Evolutionary conservation across 257 asterid species (phyloP).

Genomic region (Henckelia pumila): DNA sequence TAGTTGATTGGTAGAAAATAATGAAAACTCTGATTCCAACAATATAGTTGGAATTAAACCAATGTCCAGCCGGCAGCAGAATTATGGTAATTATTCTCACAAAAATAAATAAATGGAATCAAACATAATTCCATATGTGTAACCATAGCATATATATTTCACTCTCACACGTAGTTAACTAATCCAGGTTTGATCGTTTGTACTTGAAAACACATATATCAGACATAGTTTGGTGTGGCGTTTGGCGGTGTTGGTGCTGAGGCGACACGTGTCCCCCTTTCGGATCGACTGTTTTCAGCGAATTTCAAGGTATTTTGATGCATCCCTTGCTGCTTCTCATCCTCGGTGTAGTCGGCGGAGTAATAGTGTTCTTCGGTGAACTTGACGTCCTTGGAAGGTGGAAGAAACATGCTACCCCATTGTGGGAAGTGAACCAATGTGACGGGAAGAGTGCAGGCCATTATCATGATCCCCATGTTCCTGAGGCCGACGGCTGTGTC

Average conservation of each 20-base stretch:
- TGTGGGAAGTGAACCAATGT: slow-evolving; percentile 56
- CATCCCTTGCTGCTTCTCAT: slow-evolving; percentile 49
- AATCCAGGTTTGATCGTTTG: too few species aligned
- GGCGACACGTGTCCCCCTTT: slow-evolving; percentile 50
- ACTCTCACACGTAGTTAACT: neutral
- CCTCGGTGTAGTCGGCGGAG: slow-evolving; percentile 45
- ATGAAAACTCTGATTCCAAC: too few species aligned
- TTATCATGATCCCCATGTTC: slow-evolving; percentile 53
- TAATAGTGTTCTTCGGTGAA: slow-evolving; percentile 50
- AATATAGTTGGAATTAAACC: too few species aligned
- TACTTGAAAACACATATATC: neutral
- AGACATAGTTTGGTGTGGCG: slow-evolving; percentile 34
- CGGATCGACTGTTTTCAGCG: slow-evolving; percentile 57
- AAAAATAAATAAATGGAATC: neutral
- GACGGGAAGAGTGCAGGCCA: slow-evolving; percentile 49
- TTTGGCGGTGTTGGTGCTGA: slow-evolving; percentile 33
- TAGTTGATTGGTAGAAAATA: too few species aligned
- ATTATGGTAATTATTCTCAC: neutral
- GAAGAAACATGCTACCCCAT: slow-evolving; percentile 66
- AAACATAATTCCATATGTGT: neutral
- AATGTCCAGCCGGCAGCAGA: neutral
- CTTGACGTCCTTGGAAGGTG: slow-evolving; percentile 35
- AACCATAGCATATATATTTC: neutral
- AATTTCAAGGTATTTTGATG: slow-evolving; percentile 54
- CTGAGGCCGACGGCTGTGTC: slow-evolving; percentile 38